Base-by-base conservation (phyloP, 805 yeast species). In the Nakazawaea populi region DNA sequence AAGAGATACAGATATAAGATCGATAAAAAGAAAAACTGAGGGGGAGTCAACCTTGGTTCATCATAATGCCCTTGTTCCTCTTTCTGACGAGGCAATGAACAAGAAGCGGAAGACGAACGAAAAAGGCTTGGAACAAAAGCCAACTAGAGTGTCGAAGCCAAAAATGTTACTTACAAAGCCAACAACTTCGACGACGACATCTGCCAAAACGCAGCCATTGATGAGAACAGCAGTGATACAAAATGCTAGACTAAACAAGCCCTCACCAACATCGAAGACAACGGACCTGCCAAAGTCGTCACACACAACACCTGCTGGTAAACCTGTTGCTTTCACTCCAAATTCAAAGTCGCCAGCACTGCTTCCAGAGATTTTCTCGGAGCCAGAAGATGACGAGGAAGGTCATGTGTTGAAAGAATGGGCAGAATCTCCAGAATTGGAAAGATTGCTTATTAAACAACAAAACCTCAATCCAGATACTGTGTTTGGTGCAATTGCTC, bases 401-500 rank as follows among this genome's bases (percentile, higher is more conserved):
- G 74, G 76, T 12, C 68, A 70, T 36, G 71, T 75, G 12, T 64
- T 81, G 42, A 74, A 75, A 41, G 76, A 75, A 41, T 83, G 89
- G 89, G 88, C 87, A 3, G 70, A 73, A 51, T 75, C 85, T 1
- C 84, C 87, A 4, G 77, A 75, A 52, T 62, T 83, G 48, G 72
- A 73, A 42, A 68, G 70, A 32, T 68, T 74, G 36, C 65, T 82
- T 38, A 55, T 66, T 28, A 60, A 65, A 27, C 77, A 74, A 53
- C 85, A 81, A 60, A 64, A 54, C 46, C 68, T 84, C 54, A 84
- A 89, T 59, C 91, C 94, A 0, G 80, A 74, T 54, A 62, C 73
- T 18, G 77, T 89, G 1, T 88, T 89, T 68, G 96, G 96, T 0
- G 84, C 87, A 6, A 77, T 86, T 34, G 85, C 87, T 0, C 82